A percentile compares a stretch with the other conserved stretches of the same genome.
Conservation (phyloP, 768 basidiomycete species). For the Gloeopeniophorella convolvens region DNA sequence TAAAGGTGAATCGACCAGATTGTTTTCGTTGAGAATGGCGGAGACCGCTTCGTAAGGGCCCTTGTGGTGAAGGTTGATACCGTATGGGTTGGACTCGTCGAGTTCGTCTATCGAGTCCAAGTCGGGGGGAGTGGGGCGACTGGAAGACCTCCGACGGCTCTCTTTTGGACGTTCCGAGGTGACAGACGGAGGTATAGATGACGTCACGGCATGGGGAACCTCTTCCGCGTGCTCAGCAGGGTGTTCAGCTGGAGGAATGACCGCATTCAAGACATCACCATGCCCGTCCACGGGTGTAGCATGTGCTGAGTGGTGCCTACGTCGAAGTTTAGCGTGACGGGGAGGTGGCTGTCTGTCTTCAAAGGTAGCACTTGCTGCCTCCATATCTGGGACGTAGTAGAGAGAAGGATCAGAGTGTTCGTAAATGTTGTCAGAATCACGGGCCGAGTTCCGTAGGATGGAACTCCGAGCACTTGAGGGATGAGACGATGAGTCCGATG, state of each 20-base stretch:
- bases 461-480: background rate
- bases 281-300: background rate
- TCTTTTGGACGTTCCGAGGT: slow-evolving; percentile 18
- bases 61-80: slow-evolving; percentile 54
- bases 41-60: slow-evolving; percentile 69
- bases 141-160: slow-evolving; percentile 24
- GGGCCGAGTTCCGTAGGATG: background rate
- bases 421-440: background rate
- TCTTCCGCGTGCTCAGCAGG: background rate
- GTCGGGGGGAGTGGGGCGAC: slow-evolving; percentile 25
- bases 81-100: slow-evolving; percentile 69
- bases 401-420: slow-evolving; percentile 3
- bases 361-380: background rate
- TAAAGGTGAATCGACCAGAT: slow-evolving; percentile 12
- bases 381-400: background rate
- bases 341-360: slow-evolving; percentile 1
- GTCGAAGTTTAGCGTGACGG: background rate
- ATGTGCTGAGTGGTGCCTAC: slow-evolving; percentile 7
- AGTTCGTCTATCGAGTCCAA: slow-evolving; percentile 74
- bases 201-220: background rate
- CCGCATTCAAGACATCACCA: background rate
- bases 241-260: background rate
- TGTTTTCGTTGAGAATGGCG: slow-evolving; percentile 14
- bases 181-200: slow-evolving; percentile 10
- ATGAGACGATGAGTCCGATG: slow-evolving; percentile 7